Evolutionary conservation across 441 rosid species (phyloP), one percentile per base, ranked within the genome.

Genomic region (Gossypium schwendimanii): DNA sequence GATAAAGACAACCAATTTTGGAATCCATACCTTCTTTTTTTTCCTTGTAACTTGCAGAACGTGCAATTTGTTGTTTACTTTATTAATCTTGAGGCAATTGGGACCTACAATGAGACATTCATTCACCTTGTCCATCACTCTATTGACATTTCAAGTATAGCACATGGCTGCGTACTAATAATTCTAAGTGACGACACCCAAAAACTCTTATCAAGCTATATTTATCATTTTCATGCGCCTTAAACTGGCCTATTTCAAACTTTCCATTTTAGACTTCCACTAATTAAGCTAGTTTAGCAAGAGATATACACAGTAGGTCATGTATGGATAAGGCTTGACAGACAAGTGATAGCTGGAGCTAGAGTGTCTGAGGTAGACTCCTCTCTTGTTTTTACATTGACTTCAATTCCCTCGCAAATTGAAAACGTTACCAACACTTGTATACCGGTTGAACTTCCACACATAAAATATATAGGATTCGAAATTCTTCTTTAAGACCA

Each of bases 111-210:
- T 63, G 54, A 54, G 60, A 17, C 26, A 20, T 24, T 60, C 57
- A 76, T 24, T 60, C 57, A 76, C 52, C 73, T 74, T 68, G 59
- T 71, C 75, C 65, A 54, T 11, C 62, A 63, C 61, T 66, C 75
- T 36, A 49, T 67, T 73, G 69, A 55, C 69, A 73, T 53, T 67
- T 66, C 9, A 24, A 41, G 54, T 21, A 39, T 57, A 21, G 31
- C 49, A 53, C 68, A 26, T 73, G 75, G 53, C 15, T 57, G 73
- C 44, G 1, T 57, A 21, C 8, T 49, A 17, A 60, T 33, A 33
- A 33, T 39, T 20, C 54, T 7, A 15, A 24, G 21, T 17, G 18
- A 23, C 23, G 17, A 70, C 41, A 47, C 59, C 53, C 26, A 18
- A 18, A 20, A 70, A 68, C 26, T 64, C 52, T 31, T 3, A 10